Conservation (phyloP, 2,329 filamentous ascomycete genomes). For the Neopestalotiopsis rosae region DNA sequence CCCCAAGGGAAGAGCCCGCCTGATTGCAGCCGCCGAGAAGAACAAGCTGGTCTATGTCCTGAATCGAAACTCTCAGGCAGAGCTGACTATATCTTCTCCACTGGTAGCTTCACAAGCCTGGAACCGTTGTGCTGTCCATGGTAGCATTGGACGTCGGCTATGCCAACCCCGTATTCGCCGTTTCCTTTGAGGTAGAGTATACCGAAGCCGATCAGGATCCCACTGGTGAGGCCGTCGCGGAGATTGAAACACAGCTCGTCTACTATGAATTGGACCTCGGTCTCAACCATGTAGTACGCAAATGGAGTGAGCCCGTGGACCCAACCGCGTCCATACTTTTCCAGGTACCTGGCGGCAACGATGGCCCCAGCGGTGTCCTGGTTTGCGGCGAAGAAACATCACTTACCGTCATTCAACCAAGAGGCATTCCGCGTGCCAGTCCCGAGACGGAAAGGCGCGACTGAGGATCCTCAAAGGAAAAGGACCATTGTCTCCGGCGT, state of each 20-base stretch:
- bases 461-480: conserved; percentile 91
- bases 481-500: conserved; percentile 86
- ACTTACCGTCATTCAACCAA: conserved; percentile 98
- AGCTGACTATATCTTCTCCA: conserved; percentile 95
- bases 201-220: conserved; percentile 90
- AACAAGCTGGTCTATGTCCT: conserved; percentile 99
- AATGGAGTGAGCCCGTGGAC: conserved; percentile 95
- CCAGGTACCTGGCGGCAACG: conserved; percentile 91
- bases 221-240: conserved; percentile 79
- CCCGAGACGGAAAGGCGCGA: conserved; percentile 82
- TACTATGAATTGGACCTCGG: conserved; percentile 98
- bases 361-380: conserved; percentile 92
- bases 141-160: conserved; percentile 94
- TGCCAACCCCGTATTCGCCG: conserved; percentile 95
- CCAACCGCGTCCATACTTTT: conserved; percentile 88
- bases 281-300: conserved; percentile 94
- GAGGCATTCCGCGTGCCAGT: conserved; percentile 88
- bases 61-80: conserved; percentile 91
- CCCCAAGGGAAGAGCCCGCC: conserved; percentile 91
- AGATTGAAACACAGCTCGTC: conserved; percentile 87
- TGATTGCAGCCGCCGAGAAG: conserved; percentile 95
- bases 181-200: conserved; percentile 93
- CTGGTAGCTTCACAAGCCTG: conserved; percentile 94
- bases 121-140: conserved; percentile 87
- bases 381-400: conserved; percentile 92